Base-by-base conservation (phyloP, 2,329 filamentous ascomycete species). In the Neoscytalidium dimidiatum region DNA sequence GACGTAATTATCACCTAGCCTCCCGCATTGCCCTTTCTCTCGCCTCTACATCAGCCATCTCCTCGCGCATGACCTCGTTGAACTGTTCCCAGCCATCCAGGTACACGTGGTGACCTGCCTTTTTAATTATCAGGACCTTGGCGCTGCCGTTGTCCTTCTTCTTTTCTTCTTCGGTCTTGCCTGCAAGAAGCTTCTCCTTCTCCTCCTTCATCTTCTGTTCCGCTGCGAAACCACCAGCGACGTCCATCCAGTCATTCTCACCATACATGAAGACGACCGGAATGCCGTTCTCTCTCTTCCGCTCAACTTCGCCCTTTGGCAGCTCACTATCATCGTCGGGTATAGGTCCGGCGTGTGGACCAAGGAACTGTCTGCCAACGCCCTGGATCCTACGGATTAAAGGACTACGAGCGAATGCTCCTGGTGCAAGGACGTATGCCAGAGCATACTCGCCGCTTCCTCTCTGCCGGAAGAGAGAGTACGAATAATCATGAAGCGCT, bases 231-330 rank as follows among this genome's bases (percentile, higher is more conserved):
- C 95, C 95, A 29, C 94, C 95, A 0, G 88, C 88, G 8, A 95
- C 89, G 70, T 99, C 95, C 95, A 99, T 99, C 95, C 95, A 99
- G 81, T 99, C 95, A 73, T 95, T 89, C 72, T 98, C 94, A 68
- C 95, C 95, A 74, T 99, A 99, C 91, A 98, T 94, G 75, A 99
- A 86, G 8, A 98, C 86, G 33, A 98, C 83, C 0, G 95, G 94
- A 57, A 93, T 83, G 1, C 94, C 93, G 0, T 85, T 90, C 70
- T 88, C 86, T 9, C 81, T 77, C 23, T 71, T 69, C 73, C 64
- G 62, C 23, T 69, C n/a, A n/a, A n/a, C 68, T 43, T 73, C 74
- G 2, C 73, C 73, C 0, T 19, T 28, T n/a, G 52, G 68, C 70
- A 0, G 72, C 70, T 1, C 68, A 31, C 31, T 19, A 3, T 74